Evolutionary conservation across 352 stramenopile species (phyloP), one percentile per base, ranked within the genome.

Genomic region (Phytopythium mirpurense): DNA sequence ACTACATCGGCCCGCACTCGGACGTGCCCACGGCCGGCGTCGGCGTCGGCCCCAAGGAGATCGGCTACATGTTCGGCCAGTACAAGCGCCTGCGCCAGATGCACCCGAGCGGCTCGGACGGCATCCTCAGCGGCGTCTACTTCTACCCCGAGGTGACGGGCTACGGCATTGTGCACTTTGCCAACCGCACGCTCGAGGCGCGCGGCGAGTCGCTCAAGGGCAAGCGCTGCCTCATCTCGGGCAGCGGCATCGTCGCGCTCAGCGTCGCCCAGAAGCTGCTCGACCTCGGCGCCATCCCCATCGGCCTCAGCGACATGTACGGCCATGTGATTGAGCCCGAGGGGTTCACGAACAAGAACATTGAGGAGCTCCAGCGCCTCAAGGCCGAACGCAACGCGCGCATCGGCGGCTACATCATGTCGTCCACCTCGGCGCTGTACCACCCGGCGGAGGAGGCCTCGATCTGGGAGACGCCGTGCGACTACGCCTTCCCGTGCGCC

Each of bases 31-130:
- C 86, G 12, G 97, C 97, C 59, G 97, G 96, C 23, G 95, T 98
- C 41, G 96, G 94, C 43, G 93, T 98, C 19, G 93, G 91, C 14
- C 65, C 86, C 10, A 86, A 96, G 56, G 97, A 99, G 75, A 96
- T 98, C 51, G 90, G 92, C 62, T 98, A 97, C 76, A 89, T 99
- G 68, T 98, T 98, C 78, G 96, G 96, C 46, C 96, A 98, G 73
- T 99, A 98, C 90, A 98, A 98, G 74, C 83, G 96, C 40, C 88
- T 98, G 58, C 79, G 82, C 37, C 83, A 94, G 59, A 67, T 90
- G 34, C 76, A 94, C 59, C 78, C 81, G 5, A 78, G 68, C 56
- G 77, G 83, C 51, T 90, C 87, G 1, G 87, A 92, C 44, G 88
- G 87, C 27, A 86, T 97, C 50, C 69, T 97, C 24, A 97, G 90